Conservation (phyloP, 106 monocot genomes). For the Ottelia alismoides region DNA sequence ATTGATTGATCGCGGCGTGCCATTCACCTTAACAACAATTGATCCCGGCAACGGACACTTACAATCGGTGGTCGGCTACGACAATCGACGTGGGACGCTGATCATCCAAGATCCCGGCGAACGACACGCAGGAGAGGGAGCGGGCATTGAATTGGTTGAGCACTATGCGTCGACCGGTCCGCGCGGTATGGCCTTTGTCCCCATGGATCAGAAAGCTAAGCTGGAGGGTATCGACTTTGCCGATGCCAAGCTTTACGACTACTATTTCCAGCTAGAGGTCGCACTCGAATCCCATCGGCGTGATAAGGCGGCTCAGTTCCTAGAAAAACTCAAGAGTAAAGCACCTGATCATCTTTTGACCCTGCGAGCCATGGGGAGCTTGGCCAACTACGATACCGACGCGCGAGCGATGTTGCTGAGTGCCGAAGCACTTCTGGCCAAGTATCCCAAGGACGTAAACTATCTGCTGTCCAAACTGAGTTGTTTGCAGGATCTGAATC, state of each 20-base stretch:
- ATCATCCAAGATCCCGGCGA: background rate
- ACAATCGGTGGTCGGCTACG: background rate
- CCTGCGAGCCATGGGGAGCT: background rate
- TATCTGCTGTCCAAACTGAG: background rate
- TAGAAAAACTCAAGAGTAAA: background rate
- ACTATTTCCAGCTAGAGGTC: background rate
- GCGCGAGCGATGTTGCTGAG: background rate
- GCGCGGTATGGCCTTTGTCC: background rate
- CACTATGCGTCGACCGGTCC: background rate
- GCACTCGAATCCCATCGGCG: background rate
- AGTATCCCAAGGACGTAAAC: background rate
- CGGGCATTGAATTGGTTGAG: background rate
- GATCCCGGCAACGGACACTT: background rate
- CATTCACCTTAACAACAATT: background rate
- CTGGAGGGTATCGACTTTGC: background rate
- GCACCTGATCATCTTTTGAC: background rate
- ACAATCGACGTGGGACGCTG: background rate
- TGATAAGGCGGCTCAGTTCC: background rate
- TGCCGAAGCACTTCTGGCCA: background rate
- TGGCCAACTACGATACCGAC: background rate
- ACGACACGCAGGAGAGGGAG: background rate
- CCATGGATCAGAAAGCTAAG: background rate
- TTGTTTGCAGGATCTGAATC: background rate
- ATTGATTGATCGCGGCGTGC: background rate
- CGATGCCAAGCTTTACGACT: background rate